These are phyloP conservation scores for Termitomyces sp. DNA, from an alignment of 768 basidiomycete species.

Conservation along the genomic window DNA sequence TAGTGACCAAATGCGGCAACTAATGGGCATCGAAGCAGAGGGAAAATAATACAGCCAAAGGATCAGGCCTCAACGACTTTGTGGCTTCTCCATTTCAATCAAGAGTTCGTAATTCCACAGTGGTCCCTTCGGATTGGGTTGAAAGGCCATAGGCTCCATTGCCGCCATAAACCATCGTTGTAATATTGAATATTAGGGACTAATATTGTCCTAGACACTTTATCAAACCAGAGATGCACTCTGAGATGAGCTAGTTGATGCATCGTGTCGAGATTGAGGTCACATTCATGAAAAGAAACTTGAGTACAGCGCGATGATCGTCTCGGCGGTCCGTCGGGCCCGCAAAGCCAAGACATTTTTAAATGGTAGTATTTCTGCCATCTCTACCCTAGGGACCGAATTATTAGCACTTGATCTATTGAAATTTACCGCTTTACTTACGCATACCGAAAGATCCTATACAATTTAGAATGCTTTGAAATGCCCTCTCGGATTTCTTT, in stretches of 20 bases:
- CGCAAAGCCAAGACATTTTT: constrained; percentile 3
- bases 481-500: background rate
- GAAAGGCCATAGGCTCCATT: background rate
- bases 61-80: background rate
- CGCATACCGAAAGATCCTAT: background rate
- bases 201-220: background rate
- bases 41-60: background rate
- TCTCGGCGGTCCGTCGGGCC: constrained; percentile 8
- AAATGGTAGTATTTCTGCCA: background rate
- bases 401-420: background rate
- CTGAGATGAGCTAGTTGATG: background rate
- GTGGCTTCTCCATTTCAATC: background rate
- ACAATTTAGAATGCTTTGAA: background rate
- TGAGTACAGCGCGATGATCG: background rate
- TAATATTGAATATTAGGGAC: background rate
- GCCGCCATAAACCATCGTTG: background rate
- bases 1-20: background rate
- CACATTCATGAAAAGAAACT: background rate
- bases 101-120: background rate
- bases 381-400: no score
- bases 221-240: background rate
- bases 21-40: background rate
- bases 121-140: background rate
- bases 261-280: background rate
- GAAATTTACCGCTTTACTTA: background rate